Conservation (phyloP, 2,329 filamentous ascomycete species). For the Nigrospora oryzae region DNA sequence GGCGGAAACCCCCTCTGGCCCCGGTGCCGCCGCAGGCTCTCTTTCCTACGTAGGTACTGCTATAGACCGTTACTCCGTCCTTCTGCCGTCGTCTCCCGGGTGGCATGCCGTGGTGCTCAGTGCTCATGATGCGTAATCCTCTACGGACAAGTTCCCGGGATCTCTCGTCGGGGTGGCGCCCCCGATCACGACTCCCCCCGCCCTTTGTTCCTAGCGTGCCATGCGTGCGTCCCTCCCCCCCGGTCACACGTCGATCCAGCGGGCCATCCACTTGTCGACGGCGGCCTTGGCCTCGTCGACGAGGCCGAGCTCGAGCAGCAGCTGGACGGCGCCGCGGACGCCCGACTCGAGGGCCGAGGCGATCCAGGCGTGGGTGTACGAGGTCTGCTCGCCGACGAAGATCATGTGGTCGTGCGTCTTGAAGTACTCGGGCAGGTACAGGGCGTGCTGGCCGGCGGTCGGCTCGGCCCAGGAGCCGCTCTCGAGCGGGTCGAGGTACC, state of each 20-base stretch:
- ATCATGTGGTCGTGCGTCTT: conserved; percentile 59
- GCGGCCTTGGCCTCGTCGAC: conserved; percentile 62
- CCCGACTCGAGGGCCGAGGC: conserved; percentile 59
- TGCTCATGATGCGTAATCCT: no score
- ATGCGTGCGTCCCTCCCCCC: no score
- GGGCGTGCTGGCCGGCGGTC: conserved; percentile 54
- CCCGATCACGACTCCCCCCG: no score
- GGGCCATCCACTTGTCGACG: conserved; percentile 58
- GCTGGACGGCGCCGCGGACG: conserved; percentile 54
- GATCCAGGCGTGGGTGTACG: conserved; percentile 66
- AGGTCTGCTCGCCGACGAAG: conserved; percentile 64
- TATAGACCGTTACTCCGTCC: no score
- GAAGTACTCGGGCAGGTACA: conserved; percentile 67
- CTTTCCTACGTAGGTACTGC: no score
- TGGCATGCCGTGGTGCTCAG: no score
- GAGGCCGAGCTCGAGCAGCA: conserved; percentile 55
- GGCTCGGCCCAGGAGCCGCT: conserved; percentile 56
- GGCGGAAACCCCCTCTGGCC: no score
- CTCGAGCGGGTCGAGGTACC: conserved; percentile 53
- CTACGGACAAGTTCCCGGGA: no score
- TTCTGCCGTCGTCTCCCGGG: no score
- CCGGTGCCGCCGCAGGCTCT: no score
- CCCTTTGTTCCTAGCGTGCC: no score
- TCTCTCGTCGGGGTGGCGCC: no score
- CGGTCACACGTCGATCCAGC: conserved; percentile 49